A percentile compares a stretch with the other conserved stretches of the same genome.
Evolutionary conservation across 129 eudicot species (phyloP).

Genomic region (Flaveria ramosissima): DNA sequence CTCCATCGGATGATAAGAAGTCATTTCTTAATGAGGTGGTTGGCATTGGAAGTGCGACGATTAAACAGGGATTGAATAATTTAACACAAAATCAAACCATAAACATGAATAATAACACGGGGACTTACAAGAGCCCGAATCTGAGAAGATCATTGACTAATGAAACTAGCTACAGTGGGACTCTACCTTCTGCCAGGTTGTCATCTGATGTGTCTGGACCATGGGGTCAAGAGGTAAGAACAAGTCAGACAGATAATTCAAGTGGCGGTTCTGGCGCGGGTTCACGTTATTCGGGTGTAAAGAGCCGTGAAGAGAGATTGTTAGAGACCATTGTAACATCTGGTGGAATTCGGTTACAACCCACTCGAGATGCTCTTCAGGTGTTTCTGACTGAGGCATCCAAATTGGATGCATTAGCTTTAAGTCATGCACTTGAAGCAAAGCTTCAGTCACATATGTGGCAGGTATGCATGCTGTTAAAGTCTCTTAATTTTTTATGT

Average conservation of each 20-base stretch:
- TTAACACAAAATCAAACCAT: constrained; percentile 56
- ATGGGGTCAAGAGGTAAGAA: constrained; percentile 68
- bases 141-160: constrained; percentile 73
- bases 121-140: constrained; percentile 70
- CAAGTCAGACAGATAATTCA: constrained; percentile 46
- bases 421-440: constrained; percentile 70
- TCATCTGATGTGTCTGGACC: constrained; percentile 44
- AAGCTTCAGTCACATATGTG: constrained; percentile 82
- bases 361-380: constrained; percentile 88
- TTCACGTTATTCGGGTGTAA: constrained; percentile 48
- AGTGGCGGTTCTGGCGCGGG: constrained; percentile 37
- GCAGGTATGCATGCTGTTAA: constrained; percentile 59
- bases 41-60: constrained; percentile 74
- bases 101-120: constrained; percentile 59
- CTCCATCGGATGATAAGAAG: constrained; percentile 68
- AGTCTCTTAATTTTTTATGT: constrained; percentile 4
- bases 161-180: constrained; percentile 52
- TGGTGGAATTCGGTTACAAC: constrained; percentile 92
- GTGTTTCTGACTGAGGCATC: constrained; percentile 70
- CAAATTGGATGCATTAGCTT: constrained; percentile 70
- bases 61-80: constrained; percentile 68
- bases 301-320: constrained; percentile 83
- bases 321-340: constrained; percentile 81
- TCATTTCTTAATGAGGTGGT: constrained; percentile 80
- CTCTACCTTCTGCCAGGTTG: constrained; percentile 42